Evolutionary conservation across 306 rosid species (phyloP).

Genomic region (Ceratonia siliqua): DNA sequence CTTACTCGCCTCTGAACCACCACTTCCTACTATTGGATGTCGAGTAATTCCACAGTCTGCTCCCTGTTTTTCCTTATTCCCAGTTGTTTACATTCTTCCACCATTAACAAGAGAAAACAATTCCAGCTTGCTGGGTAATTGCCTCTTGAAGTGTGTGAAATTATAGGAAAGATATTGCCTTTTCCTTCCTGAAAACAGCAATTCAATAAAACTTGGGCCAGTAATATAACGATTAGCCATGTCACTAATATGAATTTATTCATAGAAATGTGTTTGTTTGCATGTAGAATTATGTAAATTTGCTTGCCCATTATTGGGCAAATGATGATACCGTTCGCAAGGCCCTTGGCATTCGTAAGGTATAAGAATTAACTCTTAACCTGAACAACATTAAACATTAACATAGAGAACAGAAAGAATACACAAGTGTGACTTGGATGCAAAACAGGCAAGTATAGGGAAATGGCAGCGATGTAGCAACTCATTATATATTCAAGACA

Average conservation of each 20-base stretch:
- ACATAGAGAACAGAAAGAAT: neutral
- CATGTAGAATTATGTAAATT: neutral
- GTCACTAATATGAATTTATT: neutral
- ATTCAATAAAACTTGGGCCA: too few relatives aligned
- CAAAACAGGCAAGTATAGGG: slow-evolving; percentile 43
- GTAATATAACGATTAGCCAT: too few relatives aligned
- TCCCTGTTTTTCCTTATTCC: neutral
- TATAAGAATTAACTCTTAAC: neutral
- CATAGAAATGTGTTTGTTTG: neutral
- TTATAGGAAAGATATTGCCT: too few relatives aligned
- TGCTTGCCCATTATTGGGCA: slow-evolving; percentile 46
- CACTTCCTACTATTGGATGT: neutral
- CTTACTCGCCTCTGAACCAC: neutral
- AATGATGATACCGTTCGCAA: slow-evolving; percentile 42
- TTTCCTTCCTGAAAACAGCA: too few relatives aligned
- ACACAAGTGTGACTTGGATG: neutral
- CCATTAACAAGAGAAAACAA: neutral
- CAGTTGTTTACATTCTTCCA: neutral
- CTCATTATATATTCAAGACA: neutral
- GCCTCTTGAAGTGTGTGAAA: too few relatives aligned
- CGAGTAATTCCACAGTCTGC: neutral
- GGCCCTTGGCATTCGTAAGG: slow-evolving; percentile 46
- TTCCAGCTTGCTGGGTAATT: neutral
- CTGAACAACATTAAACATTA: neutral
- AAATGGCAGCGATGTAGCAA: slow-evolving; percentile 46